Conservation (phyloP, 1,139 yeast species). For the Barnettozyma hawaiiensis region DNA sequence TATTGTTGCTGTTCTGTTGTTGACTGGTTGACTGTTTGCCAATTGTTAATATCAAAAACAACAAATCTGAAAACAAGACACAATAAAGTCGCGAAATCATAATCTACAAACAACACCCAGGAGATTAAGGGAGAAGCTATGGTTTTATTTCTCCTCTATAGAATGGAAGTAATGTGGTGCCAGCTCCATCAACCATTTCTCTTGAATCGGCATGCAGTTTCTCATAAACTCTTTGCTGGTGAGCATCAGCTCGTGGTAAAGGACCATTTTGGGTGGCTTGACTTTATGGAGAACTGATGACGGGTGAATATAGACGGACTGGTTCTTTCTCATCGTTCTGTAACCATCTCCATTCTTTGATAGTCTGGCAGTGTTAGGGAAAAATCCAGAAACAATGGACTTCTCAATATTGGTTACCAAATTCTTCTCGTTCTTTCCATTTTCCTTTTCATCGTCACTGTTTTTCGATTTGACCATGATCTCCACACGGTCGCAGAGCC, state of each 20-base stretch:
- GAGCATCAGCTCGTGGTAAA: constrained; percentile 80
- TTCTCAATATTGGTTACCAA: constrained; percentile 46
- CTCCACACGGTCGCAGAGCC: constrained; percentile 59
- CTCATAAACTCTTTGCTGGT: constrained; percentile 90
- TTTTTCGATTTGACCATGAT: constrained; percentile 24
- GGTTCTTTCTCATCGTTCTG: constrained; percentile 53
- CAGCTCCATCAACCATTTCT: constrained; percentile 52
- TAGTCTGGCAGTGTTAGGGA: constrained; percentile 69
- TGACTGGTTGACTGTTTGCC: too few species aligned
- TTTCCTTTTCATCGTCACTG: constrained; percentile 10
- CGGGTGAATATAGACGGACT: constrained; percentile 77
- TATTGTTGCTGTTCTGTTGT: too few species aligned
- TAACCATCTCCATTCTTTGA: constrained; percentile 70
- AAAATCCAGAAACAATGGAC: constrained; percentile 75
- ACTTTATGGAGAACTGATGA: constrained; percentile 57
- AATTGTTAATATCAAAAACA: too few species aligned
- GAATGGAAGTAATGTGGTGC: constrained; percentile 56
- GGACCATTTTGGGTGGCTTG: constrained; percentile 61
- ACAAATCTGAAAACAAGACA: not conserved
- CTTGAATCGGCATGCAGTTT: constrained; percentile 69
- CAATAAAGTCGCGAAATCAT: not conserved
- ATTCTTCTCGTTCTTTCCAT: constrained; percentile 15
- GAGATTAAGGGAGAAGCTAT: too few species aligned
- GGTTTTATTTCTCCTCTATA: not conserved
- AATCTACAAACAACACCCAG: too few species aligned